Base-by-base conservation (phyloP, 2,329 filamentous ascomycete genomes). In the Fusarium sp. region DNA sequence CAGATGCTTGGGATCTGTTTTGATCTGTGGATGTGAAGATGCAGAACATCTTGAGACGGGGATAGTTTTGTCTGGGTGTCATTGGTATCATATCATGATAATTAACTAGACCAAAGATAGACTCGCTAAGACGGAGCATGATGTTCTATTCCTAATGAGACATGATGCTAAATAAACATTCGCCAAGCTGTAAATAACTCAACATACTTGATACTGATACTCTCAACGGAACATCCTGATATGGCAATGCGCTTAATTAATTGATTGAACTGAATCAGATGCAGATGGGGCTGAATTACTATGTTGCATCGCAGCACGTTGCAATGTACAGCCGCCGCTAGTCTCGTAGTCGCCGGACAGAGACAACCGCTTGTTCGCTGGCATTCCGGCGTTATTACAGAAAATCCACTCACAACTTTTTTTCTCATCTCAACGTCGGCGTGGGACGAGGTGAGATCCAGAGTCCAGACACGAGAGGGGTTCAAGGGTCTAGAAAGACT, bases 371-470 rank as follows among this genome's bases (percentile, higher is more conserved):
- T 70, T 56, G 51, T 55, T 71, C 65, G 47, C 64, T 70, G 27
- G 68, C 60, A 66, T 72, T 70, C 64, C 69, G 69, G 69, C 61
- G 53, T 66, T 71, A 71, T 66, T 72, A 47, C 44, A 67, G 30
- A 18, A 58, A 72, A 62, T 51, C 65, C 69, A 71, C 56, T 62
- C 57, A 55, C 49, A 56, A 45, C 51, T 48, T 38, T 63, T 62
- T 60, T 53, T 67, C 44, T 49, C 40, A 65, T 27, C 49, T 64
- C 59, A 65, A 65, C 46, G 22, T 34, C 44, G 55, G 48, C 58
- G 41, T 55, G 62, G 57, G 24, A 41, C 65, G 52, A 32, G 51
- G 44, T 40, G 40, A 47, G 58, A 56, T 59, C 60, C 34, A 66
- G 61, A 72, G 65, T 59, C 60, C 41, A 69, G 61, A 69, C 65